Conservation (phyloP, 257 asterid species). For the Salvia rosmarinus region DNA sequence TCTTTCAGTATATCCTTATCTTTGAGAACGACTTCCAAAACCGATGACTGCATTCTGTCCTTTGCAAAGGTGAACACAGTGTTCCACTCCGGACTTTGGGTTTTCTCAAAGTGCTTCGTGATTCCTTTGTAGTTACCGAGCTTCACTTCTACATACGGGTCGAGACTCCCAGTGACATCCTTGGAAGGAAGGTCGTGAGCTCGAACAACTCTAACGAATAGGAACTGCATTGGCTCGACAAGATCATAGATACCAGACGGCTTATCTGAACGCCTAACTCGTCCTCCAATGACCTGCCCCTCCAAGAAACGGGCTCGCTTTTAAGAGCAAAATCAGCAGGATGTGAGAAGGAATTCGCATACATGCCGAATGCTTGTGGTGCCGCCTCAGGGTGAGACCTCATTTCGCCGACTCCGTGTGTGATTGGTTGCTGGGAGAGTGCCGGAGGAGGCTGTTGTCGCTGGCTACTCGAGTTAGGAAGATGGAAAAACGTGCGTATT, state of each 20-base stretch:
- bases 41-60: slow-evolving; percentile 77
- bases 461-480: slow-evolving; percentile 50
- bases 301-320: slow-evolving; percentile 84
- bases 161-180: slow-evolving; percentile 75
- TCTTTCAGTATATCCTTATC: slow-evolving; percentile 79
- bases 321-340: slow-evolving; percentile 64
- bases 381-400: slow-evolving; percentile 56
- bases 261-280: slow-evolving; percentile 57
- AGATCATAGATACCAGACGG: slow-evolving; percentile 71
- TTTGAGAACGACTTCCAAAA: slow-evolving; percentile 65
- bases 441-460: slow-evolving; percentile 41
- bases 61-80: slow-evolving; percentile 75
- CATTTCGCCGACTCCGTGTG: slow-evolving; percentile 55
- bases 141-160: slow-evolving; percentile 85
- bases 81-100: slow-evolving; percentile 80
- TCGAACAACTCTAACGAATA: slow-evolving; percentile 79
- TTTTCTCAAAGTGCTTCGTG: slow-evolving; percentile 76
- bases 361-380: slow-evolving; percentile 46
- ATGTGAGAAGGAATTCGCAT: slow-evolving; percentile 55
- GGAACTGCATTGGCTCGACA: slow-evolving; percentile 93
- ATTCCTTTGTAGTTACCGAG: slow-evolving; percentile 91
- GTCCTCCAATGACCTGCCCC: slow-evolving; percentile 77
- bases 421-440: slow-evolving; percentile 40
- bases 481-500: slow-evolving; percentile 51
- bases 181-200: slow-evolving; percentile 78